Base-by-base conservation (phyloP, 2,329 filamentous ascomycete genomes). In the Teratosphaeria nubilosa region DNA sequence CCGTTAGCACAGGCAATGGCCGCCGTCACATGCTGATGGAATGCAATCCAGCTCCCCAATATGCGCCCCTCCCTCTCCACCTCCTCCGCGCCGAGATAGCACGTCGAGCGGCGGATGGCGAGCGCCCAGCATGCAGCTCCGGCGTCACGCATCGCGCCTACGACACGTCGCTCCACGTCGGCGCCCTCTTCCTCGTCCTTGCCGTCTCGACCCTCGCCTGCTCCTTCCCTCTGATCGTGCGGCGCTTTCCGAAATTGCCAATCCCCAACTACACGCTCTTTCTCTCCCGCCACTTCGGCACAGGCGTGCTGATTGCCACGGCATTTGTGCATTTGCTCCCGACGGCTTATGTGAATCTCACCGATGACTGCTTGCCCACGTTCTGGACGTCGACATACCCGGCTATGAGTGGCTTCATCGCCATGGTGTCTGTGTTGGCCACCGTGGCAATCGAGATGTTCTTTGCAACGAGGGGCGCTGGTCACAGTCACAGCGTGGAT, bases 391-490 rank as follows among this genome's bases (percentile, higher is more conserved):
- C 86, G 62, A 82, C 82, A n/a, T 95, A 94, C 71, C 82, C 80
- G 53, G 88, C 89, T 5, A 86, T 95, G 70, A 85, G 90, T 0
- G 90, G 91, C 1, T 79, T 94, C 53, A 82, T 95, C 53, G 87
- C 89, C 58, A 92, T 95, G 88, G 73, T 85, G 10, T 85, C 88
- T 11, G 88, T 90, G n/a, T 79, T 95, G 59, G 76, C 88, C 3
- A 91, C 96, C 2, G 89, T 95, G 6, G 82, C 84, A 1, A 81
- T 96, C 56, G 92, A 97, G 73, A 95, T 94, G 75, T 90, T 91
- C 71, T 86, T 97, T 65, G 91, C 90, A 0, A 87, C 86, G 56
- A 80, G 81, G 68, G 84, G 84, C 5, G 83, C 82, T 9, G 77
- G 77, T 16, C 83, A 86, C 68, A 77, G 79, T 53, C 83, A 86